phyloP scores from a whole-genome alignment of 2,329 filamentous ascomycete species.

The Aaosphaeria pasadenensis region DNA sequence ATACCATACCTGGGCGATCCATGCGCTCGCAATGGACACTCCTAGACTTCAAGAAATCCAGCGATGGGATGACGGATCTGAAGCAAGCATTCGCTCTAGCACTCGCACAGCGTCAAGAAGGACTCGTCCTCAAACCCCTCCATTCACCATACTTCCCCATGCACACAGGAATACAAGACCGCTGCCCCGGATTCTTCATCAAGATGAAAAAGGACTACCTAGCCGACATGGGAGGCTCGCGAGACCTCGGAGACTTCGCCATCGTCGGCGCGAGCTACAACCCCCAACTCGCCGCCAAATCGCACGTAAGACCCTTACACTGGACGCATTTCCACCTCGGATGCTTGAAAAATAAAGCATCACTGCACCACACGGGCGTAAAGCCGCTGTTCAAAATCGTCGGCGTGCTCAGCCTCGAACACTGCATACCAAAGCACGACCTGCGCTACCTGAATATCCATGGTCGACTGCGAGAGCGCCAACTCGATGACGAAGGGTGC shows the following conservation, averaged over 20 bases:
- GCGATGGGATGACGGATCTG: conserved; percentile 28
- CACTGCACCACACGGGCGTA: conserved; percentile 50
- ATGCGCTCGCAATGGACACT: conserved; percentile 65
- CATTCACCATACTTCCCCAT: conserved; percentile 70
- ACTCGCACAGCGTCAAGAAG: conserved; percentile 68
- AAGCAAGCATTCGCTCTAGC: conserved; percentile 59
- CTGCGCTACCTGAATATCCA: conserved; percentile 43
- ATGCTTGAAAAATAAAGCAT: conserved; percentile 67
- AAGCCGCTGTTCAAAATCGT: conserved; percentile 65
- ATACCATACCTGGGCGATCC: conserved; percentile 58
- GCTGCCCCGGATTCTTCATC: conserved; percentile 54
- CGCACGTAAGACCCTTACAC: conserved; percentile 53
- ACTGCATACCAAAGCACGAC: conserved; percentile 46
- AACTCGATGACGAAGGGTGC: conserved; percentile 15
- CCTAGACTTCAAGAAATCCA: conserved; percentile 58
- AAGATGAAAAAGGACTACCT: conserved; percentile 93
- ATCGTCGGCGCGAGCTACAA: conserved; percentile 74
- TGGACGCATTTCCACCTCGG: conserved; percentile 83
- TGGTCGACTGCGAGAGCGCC: conserved; percentile 36
- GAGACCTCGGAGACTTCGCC: conserved; percentile 67
- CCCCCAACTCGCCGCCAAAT: conserved; percentile 57
- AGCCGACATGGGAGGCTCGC: conserved; percentile 69
- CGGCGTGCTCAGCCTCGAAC: conserved; percentile 48
- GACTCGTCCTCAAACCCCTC: conserved; percentile 73
- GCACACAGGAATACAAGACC: conserved; percentile 18